Evolutionary conservation across 2,329 filamentous ascomycete species (phyloP).

Genomic region (Hypomyces perniciosus): DNA sequence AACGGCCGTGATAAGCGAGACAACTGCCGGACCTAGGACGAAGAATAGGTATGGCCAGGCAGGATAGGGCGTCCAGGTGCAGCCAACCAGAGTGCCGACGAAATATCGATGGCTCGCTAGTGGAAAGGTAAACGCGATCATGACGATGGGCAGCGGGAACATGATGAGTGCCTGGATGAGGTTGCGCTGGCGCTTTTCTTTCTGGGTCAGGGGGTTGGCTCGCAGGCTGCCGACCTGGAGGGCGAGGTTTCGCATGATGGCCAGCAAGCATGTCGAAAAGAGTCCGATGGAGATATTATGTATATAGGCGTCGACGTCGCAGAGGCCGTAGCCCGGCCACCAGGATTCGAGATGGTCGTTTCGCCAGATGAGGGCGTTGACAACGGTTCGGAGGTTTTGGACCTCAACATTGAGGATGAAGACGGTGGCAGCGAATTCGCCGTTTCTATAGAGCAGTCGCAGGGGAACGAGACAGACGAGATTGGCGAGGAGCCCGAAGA

Average conservation of each 20-base stretch:
- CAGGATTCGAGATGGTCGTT: conserved; percentile 44
- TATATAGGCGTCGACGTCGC: conserved; percentile 45
- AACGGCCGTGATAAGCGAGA: conserved; percentile 37
- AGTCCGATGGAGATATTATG: conserved; percentile 41
- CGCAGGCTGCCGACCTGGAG: conserved; percentile 42
- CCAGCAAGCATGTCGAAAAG: conserved; percentile 46
- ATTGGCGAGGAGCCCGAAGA: conserved; percentile 40
- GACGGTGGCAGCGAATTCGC: conserved; percentile 48
- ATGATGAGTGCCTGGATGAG: conserved; percentile 48
- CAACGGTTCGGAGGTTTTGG: conserved; percentile 42
- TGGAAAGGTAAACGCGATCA: conserved; percentile 43
- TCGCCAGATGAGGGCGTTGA: conserved; percentile 50
- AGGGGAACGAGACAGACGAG: conserved; percentile 46
- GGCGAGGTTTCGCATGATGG: conserved; percentile 50
- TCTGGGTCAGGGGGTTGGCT: conserved; percentile 31
- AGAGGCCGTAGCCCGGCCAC: conserved; percentile 48
- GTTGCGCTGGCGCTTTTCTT: conserved; percentile 38
- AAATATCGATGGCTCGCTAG: conserved; percentile 43
- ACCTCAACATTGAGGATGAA: conserved; percentile 42
- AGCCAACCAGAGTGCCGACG: conserved; percentile 46
- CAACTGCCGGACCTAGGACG: conserved; percentile 40
- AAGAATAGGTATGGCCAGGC: conserved; percentile 46
- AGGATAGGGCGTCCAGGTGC: conserved; percentile 36
- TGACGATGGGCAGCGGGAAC: conserved; percentile 46
- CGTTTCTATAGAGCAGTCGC: conserved; percentile 43